Evolutionary conservation across 2,329 filamentous ascomycete species (phyloP).

Genomic region (Sporothrix dimorphospora): DNA sequence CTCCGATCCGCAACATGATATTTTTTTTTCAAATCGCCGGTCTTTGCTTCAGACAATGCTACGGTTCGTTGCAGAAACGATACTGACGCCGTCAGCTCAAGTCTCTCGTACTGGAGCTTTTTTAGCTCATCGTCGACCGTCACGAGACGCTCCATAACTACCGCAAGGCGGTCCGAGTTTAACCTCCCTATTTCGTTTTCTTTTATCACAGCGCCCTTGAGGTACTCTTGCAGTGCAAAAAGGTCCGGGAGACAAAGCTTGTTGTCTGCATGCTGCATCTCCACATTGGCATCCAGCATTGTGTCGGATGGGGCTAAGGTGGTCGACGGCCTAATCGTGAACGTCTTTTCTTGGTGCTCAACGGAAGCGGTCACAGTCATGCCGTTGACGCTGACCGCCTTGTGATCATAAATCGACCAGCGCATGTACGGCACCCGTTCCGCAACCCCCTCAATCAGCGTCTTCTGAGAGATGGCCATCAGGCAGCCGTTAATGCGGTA

Average conservation of each 20-base stretch:
- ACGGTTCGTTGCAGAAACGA: not conserved
- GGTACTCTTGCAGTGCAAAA: not conserved
- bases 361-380: not conserved
- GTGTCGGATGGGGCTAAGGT: not conserved
- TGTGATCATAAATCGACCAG: not conserved
- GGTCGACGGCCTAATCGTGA: not conserved
- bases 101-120: not conserved
- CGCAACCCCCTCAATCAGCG: not conserved
- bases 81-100: not conserved
- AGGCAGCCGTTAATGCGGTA: not conserved
- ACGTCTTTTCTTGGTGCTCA: not conserved
- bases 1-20: not conserved
- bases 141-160: not conserved
- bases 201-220: not conserved
- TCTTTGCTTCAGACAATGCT: not conserved
- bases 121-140: not conserved
- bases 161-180: not conserved
- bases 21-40: not conserved
- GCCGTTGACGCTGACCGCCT: not conserved
- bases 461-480: not conserved
- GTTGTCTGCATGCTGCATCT: not conserved
- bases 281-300: not conserved
- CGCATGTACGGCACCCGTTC: not conserved
- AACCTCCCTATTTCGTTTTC: not conserved
- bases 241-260: not conserved